Evolutionary conservation across 2,329 filamentous ascomycete genomes (phyloP).

Genomic region (Westerdykella aurantiaca): DNA sequence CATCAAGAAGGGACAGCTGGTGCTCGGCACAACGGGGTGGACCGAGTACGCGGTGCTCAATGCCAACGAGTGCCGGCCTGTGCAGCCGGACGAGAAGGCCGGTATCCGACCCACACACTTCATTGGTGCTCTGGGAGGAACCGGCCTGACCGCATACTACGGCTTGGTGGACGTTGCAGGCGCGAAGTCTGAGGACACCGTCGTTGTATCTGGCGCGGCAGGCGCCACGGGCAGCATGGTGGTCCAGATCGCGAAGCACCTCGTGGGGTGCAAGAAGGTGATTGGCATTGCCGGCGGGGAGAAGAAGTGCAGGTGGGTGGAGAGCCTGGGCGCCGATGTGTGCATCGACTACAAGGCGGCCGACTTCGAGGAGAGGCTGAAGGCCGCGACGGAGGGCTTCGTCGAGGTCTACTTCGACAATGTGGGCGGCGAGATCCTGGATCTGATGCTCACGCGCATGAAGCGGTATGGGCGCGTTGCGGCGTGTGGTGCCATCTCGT

Average conservation of each 20-base stretch:
- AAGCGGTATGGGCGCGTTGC: constrained; percentile 39
- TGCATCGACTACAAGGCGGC: constrained; percentile 52
- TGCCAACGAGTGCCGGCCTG: constrained; percentile 26
- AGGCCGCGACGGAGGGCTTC: constrained; percentile 44
- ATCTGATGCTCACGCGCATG: constrained; percentile 42
- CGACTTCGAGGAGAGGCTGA: constrained; percentile 44
- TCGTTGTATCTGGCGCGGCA: constrained; percentile 71
- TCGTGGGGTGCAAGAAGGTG: constrained; percentile 44
- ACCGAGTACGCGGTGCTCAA: constrained; percentile 55
- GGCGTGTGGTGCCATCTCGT: constrained; percentile 41
- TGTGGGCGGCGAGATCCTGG: constrained; percentile 46
- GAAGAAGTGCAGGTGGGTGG: constrained; percentile 50
- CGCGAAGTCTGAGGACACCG: constrained; percentile 61
- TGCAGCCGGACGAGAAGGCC: constrained; percentile 24
- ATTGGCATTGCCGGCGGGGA: constrained; percentile 50
- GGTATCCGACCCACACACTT: constrained; percentile 42
- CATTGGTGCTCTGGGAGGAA: constrained; percentile 43
- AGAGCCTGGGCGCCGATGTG: constrained; percentile 48
- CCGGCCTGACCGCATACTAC: constrained; percentile 68
- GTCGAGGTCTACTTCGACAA: constrained; percentile 51
- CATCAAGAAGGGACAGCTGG: constrained; percentile 53
- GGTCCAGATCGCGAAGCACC: constrained; percentile 50
- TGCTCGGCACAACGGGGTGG: constrained; percentile 55
- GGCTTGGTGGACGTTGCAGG: constrained; percentile 64
- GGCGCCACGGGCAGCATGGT: constrained; percentile 71